Evolutionary conservation across 371 early-diverging fungal genomes (phyloP), one percentile per base, ranked within the genome.

Genomic region (Mucor indicus): DNA sequence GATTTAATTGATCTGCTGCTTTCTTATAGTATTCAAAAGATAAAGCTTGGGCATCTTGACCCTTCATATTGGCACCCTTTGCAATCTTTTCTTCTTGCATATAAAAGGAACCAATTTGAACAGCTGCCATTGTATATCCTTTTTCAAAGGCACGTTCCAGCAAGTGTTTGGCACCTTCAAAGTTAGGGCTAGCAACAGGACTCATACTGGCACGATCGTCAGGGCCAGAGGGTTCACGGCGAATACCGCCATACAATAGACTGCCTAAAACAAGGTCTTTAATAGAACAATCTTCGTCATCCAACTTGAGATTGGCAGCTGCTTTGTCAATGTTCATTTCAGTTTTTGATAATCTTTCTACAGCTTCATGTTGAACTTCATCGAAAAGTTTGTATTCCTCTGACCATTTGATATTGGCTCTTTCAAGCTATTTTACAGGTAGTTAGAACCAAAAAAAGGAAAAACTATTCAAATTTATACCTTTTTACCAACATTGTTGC

Each of bases 261-360:
- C 80, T 78, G 2, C 72, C 74, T 52, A 75, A 46, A 15, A 81
- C 46, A 3, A 78, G 60, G 44, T 81, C 82, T 44, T 75, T 71
- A 22, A 76, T 49, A 15, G 64, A 60, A 39, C 72, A 43, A 9
- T 60, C 46, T 20, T 48, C 59, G 20, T 64, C 64, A 24, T 48
- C 60, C 43, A 77, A 51, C 22, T 64, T 53, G 32, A 79, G 53
- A 23, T 48, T 71, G 15, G 63, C 63, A 11, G 75, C 70, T 13
- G 80, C 82, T 53, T 75, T 73, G 35, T 75, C 72, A 23, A 68
- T 60, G 37, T 79, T 69, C 79, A 81, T 78, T 25, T 79, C 77
- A 0, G 64, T 52, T 29, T 29, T 29, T 4, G 76, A 62, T 44
- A 79, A 48, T 16, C 68, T 68, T 36, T 57, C 63, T 4, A 73